Conservation (phyloP, 768 basidiomycete genomes). For the Lyophyllum semitale region DNA sequence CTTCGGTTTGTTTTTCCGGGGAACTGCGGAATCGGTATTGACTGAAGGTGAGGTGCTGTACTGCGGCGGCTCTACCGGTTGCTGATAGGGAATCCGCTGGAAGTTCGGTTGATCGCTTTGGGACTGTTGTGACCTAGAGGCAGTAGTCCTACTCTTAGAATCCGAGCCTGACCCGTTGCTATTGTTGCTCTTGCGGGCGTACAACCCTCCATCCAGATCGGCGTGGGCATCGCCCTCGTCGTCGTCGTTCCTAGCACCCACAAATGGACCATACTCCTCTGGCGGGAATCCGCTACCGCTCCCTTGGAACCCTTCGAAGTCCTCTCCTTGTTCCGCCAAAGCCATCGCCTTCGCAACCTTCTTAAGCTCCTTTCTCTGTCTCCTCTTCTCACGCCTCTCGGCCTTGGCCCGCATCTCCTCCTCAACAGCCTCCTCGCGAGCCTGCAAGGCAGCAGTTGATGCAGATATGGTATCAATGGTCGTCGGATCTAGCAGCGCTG, state of each 20-base stretch:
- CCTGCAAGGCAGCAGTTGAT: slow-evolving; percentile 37
- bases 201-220: slow-evolving; percentile 61
- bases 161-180: slow-evolving; percentile 49
- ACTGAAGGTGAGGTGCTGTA: background rate
- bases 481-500: slow-evolving; percentile 61
- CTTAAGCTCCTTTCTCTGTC: slow-evolving; percentile 21
- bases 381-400: slow-evolving; percentile 46
- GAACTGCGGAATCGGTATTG: background rate
- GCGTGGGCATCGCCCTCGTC: slow-evolving; percentile 50
- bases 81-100: slow-evolving; percentile 2
- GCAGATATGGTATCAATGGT: slow-evolving; percentile 55
- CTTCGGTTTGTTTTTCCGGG: slow-evolving; percentile 20
- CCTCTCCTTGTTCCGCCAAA: slow-evolving; percentile 33
- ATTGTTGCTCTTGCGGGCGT: slow-evolving; percentile 38
- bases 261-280: slow-evolving; percentile 20
- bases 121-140: slow-evolving; percentile 33
- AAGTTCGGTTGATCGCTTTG: slow-evolving; percentile 5
- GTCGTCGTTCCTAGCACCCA: slow-evolving; percentile 18
- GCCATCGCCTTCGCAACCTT: slow-evolving; percentile 38
- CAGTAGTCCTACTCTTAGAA: slow-evolving; percentile 62
- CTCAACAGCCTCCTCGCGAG: slow-evolving; percentile 41
- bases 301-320: slow-evolving; percentile 72
- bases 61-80: background rate
- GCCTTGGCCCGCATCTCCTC: slow-evolving; percentile 46
- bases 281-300: slow-evolving; percentile 16